phyloP scores from a whole-genome alignment of 2,329 filamentous ascomycete genomes.

The Ophiostoma sp. region DNA sequence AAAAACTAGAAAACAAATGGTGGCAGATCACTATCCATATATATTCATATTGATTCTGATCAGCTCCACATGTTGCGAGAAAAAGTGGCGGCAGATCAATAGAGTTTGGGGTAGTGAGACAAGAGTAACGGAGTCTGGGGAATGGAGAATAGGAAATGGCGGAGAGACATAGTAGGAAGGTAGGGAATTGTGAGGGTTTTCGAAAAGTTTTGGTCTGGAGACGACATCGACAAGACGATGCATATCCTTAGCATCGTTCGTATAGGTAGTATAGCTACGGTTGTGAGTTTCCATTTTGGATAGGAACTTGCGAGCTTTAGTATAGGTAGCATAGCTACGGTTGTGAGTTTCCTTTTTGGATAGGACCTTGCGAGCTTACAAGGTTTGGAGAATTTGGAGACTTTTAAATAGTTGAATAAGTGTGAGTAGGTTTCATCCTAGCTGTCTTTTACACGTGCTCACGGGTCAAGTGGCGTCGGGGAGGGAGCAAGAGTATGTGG shows the following conservation, averaged over 20 bases:
- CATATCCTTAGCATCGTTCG: not conserved
- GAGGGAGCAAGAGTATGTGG: not conserved
- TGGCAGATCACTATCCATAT: not conserved
- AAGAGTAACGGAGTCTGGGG: not conserved
- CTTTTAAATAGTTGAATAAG: not conserved
- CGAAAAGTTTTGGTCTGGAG: too few species aligned
- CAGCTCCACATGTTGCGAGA: not conserved
- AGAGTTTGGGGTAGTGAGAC: not conserved
- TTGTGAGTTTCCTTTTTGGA: not conserved
- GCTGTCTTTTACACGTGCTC: not conserved
- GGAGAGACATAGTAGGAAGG: not conserved
- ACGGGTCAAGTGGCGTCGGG: not conserved
- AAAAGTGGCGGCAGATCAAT: not conserved
- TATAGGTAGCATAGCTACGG: not conserved
- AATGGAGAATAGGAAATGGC: not conserved
- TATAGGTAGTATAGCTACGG: not conserved
- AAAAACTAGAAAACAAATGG: not conserved
- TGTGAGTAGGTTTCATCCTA: not conserved
- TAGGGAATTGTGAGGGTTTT: not conserved
- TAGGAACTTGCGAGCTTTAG: not conserved
- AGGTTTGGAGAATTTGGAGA: not conserved
- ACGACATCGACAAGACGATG: not conserved
- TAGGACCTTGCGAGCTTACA: not conserved
- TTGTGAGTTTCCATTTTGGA: not conserved
- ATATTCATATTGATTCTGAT: not conserved